These are phyloP conservation scores for Neonothopanus nambi DNA, from an alignment of 1,284 basidiomycete genomes.

Conservation along the genomic window DNA sequence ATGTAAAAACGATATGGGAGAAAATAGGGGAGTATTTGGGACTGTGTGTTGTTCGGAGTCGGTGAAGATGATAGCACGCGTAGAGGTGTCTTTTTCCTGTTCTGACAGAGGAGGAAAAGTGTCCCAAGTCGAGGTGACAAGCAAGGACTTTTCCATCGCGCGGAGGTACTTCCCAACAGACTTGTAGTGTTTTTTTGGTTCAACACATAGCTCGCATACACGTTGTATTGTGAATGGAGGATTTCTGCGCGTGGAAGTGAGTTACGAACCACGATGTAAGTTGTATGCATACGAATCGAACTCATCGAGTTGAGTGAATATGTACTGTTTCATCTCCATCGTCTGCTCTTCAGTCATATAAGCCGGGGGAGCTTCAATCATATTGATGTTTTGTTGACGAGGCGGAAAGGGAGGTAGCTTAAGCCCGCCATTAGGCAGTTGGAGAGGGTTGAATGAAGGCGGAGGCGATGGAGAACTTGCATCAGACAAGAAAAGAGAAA, in stretches of 20 bases:
- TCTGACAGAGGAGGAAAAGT: slow-evolving; percentile 62
- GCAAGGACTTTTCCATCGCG: slow-evolving; percentile 82
- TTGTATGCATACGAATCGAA: slow-evolving; percentile 66
- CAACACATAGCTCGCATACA: slow-evolving; percentile 80
- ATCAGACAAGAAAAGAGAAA: slow-evolving; percentile 53
- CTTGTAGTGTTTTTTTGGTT: slow-evolving; percentile 74
- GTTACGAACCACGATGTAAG: slow-evolving; percentile 7
- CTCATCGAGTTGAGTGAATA: slow-evolving; percentile 72
- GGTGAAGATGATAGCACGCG: slow-evolving; percentile 42
- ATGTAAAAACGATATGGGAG: slow-evolving; percentile 81
- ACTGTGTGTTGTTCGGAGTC: slow-evolving; percentile 47
- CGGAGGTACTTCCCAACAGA: slow-evolving; percentile 88
- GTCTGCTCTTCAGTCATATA: slow-evolving; percentile 69
- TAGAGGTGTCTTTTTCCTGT: slow-evolving; percentile 38
- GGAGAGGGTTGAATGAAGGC: slow-evolving; percentile 42
- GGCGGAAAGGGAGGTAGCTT: slow-evolving; percentile 81
- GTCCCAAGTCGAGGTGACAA: slow-evolving; percentile 82
- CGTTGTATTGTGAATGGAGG: slow-evolving; percentile 94
- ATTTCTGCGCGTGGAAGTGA: slow-evolving; percentile 38
- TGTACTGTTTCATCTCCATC: slow-evolving; percentile 53
- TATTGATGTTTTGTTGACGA: slow-evolving; percentile 50
- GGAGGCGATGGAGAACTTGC: slow-evolving; percentile 39
- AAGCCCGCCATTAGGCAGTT: slow-evolving; percentile 60
- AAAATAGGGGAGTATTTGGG: slow-evolving; percentile 78
- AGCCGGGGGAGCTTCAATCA: slow-evolving; percentile 55